Base-by-base conservation (phyloP, 2,329 filamentous ascomycete genomes). In the Arthroderma sp. region DNA sequence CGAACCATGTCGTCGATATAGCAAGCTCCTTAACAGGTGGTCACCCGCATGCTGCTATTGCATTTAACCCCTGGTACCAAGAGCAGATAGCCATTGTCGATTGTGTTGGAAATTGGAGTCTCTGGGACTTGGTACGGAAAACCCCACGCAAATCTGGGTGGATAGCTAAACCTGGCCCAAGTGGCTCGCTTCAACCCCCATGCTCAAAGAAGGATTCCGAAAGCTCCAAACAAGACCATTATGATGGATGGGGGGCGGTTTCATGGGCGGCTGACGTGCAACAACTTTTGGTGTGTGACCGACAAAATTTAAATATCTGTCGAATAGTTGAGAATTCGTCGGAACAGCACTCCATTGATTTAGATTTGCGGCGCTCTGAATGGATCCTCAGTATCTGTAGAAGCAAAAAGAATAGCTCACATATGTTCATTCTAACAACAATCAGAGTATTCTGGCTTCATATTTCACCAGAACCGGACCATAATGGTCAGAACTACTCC, bases 21-120 rank as follows among this genome's bases (percentile, higher is more conserved):
- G 52, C 57, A 1, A 56, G 57, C 9, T 55, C 59, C 1, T 54
- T 66, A 28, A 74, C 69, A 2, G 71, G 69, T 7, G 68, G 65
- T 1, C 55, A 57, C 29, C 51, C 68, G 3, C 74, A 77, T 55
- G 69, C 69, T 1, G 69, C 78, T 57, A 64, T 80, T 7, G 57
- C 68, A 5, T 80, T 80, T 57, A 78, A 80, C 52, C 75, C 75
- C 3, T 74, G 71, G 63, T 73, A 74, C 54, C 66, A 71, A 46
- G 65, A 66, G n/a, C 72, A 77, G 52, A 56, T 80, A 46, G 76
- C 66, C 2, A 61, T 79, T 9, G 57, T 79, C 15, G 74, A 80
- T 54, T 64, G 66, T 38, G 52, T 57, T 29, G 74, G 74, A 1
- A 61, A 61, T 34, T 81, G 77, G 77, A 70, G 62, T 43, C 55